Conservation (phyloP, 2,329 filamentous ascomycete species). For the Diaporthe australafricana region DNA sequence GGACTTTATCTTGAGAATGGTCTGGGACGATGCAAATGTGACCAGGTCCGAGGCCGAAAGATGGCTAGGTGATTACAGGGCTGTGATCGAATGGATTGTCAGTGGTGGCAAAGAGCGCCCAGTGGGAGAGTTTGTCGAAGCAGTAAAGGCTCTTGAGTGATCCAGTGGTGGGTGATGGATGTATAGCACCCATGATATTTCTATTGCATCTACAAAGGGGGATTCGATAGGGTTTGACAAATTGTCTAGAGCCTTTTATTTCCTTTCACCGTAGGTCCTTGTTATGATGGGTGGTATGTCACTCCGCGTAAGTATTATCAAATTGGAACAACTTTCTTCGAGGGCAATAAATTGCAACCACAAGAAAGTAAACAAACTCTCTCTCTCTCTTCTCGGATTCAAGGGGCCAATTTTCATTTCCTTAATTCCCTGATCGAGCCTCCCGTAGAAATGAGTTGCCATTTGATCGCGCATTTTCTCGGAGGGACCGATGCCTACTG, state of each 20-base stretch:
- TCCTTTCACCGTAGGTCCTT: background rate
- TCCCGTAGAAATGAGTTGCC: background rate
- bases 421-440: background rate
- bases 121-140: background rate
- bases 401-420: background rate
- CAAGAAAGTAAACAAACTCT: background rate
- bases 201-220: background rate
- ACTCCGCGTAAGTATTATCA: too few relatives aligned
- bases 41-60: background rate
- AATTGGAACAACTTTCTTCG: background rate
- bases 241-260: too few relatives aligned
- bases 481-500: too few relatives aligned
- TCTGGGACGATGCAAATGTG: conserved; percentile 7
- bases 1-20: background rate
- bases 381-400: background rate
- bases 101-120: background rate
- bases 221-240: too few relatives aligned
- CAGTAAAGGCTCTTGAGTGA: background rate
- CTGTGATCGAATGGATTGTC: background rate
- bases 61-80: background rate
- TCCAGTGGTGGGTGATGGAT: background rate
- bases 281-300: too few relatives aligned
- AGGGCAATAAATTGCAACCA: background rate
- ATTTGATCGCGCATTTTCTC: background rate
- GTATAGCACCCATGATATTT: background rate